Evolutionary conservation across 805 yeast species (phyloP).

Genomic region (Pichia paraexigua): DNA sequence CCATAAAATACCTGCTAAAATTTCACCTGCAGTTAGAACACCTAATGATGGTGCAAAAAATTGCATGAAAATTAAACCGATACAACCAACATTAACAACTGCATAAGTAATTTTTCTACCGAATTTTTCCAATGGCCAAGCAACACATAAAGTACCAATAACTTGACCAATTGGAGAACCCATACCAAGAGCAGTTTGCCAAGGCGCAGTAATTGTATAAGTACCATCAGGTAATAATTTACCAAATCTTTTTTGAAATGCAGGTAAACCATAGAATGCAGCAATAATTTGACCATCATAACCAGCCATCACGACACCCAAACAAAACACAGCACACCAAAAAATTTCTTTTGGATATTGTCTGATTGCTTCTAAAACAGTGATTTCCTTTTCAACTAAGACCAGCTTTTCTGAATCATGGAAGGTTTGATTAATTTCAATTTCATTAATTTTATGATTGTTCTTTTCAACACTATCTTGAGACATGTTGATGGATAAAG

Average conservation of each 20-base stretch:
- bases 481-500: not conserved
- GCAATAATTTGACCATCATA: conserved; percentile 35
- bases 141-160: conserved; percentile 34
- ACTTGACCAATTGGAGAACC: conserved; percentile 22
- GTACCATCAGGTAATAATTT: conserved; percentile 17
- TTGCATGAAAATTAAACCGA: conserved; percentile 30
- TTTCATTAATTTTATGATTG: not conserved
- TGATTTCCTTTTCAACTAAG: conserved; percentile 15
- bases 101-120: conserved; percentile 36
- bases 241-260: conserved; percentile 12
- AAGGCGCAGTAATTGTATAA: conserved; percentile 32
- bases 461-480: not conserved
- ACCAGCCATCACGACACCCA: conserved; percentile 33
- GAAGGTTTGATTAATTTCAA: not conserved
- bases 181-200: conserved; percentile 37
- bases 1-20: conserved; percentile 42
- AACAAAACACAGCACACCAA: conserved; percentile 33
- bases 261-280: conserved; percentile 17
- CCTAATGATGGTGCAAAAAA: conserved; percentile 33
- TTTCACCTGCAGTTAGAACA: conserved; percentile 35
- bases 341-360: conserved; percentile 32
- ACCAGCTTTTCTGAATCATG: conserved; percentile 1
- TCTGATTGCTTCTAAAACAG: conserved; percentile 27
- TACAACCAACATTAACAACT: conserved; percentile 23
- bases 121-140: conserved; percentile 32